Base-by-base conservation (phyloP, 176 grass and related monocot species). In the Aegilops speltoides region DNA sequence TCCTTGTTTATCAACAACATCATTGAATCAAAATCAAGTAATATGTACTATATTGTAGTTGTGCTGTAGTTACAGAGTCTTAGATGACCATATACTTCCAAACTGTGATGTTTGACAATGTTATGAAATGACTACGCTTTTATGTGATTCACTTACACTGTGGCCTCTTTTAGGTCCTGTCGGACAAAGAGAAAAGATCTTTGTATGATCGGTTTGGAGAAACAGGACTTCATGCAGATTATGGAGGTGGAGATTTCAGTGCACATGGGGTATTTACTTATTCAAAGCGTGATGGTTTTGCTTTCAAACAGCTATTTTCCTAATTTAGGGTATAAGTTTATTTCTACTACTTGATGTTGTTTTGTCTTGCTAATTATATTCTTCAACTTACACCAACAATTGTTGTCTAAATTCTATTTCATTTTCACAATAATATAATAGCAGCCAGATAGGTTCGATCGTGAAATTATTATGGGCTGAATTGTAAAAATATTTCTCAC, bases 111-210 rank as follows among this genome's bases (percentile, higher is more conserved):
- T 56, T 69, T 78, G 38, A 76, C 2, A 65, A 50, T 85, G 25
- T 76, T 91, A 54, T 56, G 15, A 74, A 1, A 85, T 83, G 25
- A 29, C 41, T 68, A 73, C 43, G 43, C 63, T 80, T 82, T 48
- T 72, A 43, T 80, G 37, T 61, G 15, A 77, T 90, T 73, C 31
- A 68, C 62, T 57, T 69, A 78, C 64, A 20, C 8, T 78, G 40
- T 82, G 70, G 52, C 79, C 7, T 79, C 34, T 40, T 87, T 72
- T 86, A 98, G 96, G 70, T 98, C 72, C 90, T 98, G 82, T 95
- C 96, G 15, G 91, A 98, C 74, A 65, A 95, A 84, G 91, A 91
- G 23, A 98, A 95, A 89, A 94, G 93, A 94, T 91, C 93, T 46
- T 38, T 94, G 34, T 98, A 95, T 89, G 93, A 98, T 83, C 88